phyloP scores from a whole-genome alignment of 192 early-diverging fungal genomes.

The Entrophospora sp. region DNA sequence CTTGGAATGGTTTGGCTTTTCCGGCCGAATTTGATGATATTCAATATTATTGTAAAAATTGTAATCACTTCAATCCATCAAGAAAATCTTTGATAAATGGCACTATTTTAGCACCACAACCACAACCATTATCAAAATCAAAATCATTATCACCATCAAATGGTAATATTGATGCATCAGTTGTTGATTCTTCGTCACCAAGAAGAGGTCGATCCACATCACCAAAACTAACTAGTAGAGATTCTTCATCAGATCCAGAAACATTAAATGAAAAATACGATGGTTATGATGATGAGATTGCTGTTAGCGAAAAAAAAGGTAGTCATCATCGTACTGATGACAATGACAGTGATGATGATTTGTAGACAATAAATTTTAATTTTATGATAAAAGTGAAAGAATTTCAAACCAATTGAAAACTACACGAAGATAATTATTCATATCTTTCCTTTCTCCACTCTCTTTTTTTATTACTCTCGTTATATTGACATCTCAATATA shows the following conservation, averaged over 20 bases:
- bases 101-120: background rate
- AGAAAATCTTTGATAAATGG: constrained; percentile 22
- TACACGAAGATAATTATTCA: no score
- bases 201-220: constrained; percentile 16
- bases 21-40: constrained; percentile 71
- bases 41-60: constrained; percentile 50
- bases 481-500: no score
- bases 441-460: no score
- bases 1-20: constrained; percentile 86
- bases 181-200: background rate
- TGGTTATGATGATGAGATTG: constrained; percentile 18
- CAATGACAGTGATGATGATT: no score
- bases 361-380: no score
- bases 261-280: background rate
- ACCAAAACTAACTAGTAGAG: constrained; percentile 4
- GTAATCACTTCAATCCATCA: constrained; percentile 48
- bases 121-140: no score
- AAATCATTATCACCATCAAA: no score
- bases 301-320: constrained; percentile 20
- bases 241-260: background rate
- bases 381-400: no score
- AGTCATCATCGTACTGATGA: no score
- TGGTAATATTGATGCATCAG: no score
- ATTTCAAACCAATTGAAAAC: no score
- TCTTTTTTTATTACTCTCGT: no score